Percentiles rank a stretch among this genome's conserved stretches.
Evolutionary conservation across 345 rosid species (phyloP).

Genomic region (Aegle marmelos): DNA sequence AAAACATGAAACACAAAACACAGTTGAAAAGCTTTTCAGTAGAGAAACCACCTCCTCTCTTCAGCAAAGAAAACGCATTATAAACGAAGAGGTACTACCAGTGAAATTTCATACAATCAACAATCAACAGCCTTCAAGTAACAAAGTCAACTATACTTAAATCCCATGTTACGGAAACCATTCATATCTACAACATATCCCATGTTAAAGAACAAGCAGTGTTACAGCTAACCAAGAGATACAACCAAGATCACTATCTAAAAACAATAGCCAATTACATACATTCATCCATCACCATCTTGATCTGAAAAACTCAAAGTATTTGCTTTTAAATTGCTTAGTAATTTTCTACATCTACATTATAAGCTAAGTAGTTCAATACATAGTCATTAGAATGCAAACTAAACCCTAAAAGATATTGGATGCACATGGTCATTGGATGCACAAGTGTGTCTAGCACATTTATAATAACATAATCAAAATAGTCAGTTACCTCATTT

Average conservation of each 20-base stretch:
- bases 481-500: constrained; percentile 30
- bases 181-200: not conserved
- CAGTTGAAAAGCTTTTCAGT: not conserved
- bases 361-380: not conserved
- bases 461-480: not conserved
- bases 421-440: not conserved
- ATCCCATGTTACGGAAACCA: not conserved
- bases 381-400: not conserved
- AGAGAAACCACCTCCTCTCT: not conserved
- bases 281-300: not conserved
- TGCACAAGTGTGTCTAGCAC: not conserved
- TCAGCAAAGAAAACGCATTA: not conserved
- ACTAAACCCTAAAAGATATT: not conserved
- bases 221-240: no score
- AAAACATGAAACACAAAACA: no score
- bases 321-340: not conserved
- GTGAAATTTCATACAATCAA: not conserved
- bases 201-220: no score
- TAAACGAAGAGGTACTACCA: not conserved
- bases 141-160: not conserved
- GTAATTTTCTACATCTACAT: not conserved
- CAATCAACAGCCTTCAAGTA: not conserved
- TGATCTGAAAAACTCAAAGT: not conserved
- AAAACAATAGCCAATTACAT: not conserved
- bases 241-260: not conserved